Evolutionary conservation across 1,284 basidiomycete species (phyloP).

Genomic region (Thecaphora thlaspeos): DNA sequence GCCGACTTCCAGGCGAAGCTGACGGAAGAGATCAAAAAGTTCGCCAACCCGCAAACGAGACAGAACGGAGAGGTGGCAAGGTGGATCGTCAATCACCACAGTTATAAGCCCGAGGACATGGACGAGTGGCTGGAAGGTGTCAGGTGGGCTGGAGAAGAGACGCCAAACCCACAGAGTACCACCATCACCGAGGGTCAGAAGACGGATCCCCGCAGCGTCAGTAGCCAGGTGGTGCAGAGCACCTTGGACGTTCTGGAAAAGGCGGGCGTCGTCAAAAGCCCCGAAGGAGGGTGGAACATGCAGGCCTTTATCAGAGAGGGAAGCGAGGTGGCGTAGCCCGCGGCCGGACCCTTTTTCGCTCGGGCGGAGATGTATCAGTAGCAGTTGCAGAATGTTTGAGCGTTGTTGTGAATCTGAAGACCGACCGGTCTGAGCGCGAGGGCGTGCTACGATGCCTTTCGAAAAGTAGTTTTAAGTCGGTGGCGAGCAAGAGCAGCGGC

Average conservation of each 20-base stretch:
- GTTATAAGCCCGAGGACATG: slow-evolving; percentile 72
- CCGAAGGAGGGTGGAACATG: slow-evolving; percentile 9
- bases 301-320: not conserved
- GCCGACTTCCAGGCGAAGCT: slow-evolving; percentile 35
- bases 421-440: too few species aligned
- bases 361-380: too few species aligned
- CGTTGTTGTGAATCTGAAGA: too few species aligned
- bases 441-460: too few species aligned
- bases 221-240: slow-evolving; percentile 16
- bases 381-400: too few species aligned
- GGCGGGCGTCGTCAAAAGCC: slow-evolving; percentile 37
- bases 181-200: slow-evolving; percentile 16
- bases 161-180: slow-evolving; percentile 22
- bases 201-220: slow-evolving; percentile 34
- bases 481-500: too few species aligned
- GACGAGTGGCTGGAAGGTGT: slow-evolving; percentile 61
- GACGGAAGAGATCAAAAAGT: slow-evolving; percentile 28
- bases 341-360: too few species aligned
- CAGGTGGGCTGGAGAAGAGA: slow-evolving; percentile 45
- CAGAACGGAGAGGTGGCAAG: slow-evolving; percentile 8
- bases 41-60: slow-evolving; percentile 36
- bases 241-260: slow-evolving; percentile 42
- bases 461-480: too few species aligned
- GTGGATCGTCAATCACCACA: slow-evolving; percentile 36
- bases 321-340: slow-evolving; percentile 1